Evolutionary conservation across 225 moss, liverwort and hornwort species (phyloP).

Genomic region (Polytrichum commune): DNA sequence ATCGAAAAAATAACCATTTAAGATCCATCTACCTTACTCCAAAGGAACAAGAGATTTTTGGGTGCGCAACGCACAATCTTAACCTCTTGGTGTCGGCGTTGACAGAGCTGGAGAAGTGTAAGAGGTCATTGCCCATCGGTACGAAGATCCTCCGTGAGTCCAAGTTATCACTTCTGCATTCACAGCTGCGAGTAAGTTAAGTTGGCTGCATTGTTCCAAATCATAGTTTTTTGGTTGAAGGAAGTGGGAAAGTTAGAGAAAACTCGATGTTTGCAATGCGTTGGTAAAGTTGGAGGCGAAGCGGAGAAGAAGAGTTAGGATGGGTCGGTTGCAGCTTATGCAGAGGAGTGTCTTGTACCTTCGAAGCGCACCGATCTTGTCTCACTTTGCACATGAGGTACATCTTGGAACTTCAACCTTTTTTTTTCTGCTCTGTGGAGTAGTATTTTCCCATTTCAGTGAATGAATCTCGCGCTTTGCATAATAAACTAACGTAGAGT

Average conservation of each 20-base stretch:
- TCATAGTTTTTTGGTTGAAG: too few relatives aligned
- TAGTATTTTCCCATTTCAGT: neutral
- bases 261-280: constrained; percentile 1
- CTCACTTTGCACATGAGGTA: neutral
- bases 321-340: constrained; percentile 6
- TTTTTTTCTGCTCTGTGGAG: neutral
- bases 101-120: too few relatives aligned
- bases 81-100: too few relatives aligned
- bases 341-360: constrained; percentile 2
- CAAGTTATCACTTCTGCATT: too few relatives aligned
- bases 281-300: neutral
- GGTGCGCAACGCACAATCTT: too few relatives aligned
- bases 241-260: neutral
- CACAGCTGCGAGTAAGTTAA: too few relatives aligned
- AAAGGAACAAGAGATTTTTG: too few relatives aligned
- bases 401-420: neutral
- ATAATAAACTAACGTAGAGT: neutral
- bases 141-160: too few relatives aligned
- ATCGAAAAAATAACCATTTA: too few relatives aligned
- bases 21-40: too few relatives aligned
- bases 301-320: neutral
- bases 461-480: neutral
- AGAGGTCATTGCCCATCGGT: too few relatives aligned
- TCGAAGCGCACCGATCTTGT: neutral
- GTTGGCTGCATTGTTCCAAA: too few relatives aligned